Percentiles rank a stretch among this genome's conserved stretches.
phyloP scores from a whole-genome alignment of 106 monocot species.

The Triglochin maritima region DNA sequence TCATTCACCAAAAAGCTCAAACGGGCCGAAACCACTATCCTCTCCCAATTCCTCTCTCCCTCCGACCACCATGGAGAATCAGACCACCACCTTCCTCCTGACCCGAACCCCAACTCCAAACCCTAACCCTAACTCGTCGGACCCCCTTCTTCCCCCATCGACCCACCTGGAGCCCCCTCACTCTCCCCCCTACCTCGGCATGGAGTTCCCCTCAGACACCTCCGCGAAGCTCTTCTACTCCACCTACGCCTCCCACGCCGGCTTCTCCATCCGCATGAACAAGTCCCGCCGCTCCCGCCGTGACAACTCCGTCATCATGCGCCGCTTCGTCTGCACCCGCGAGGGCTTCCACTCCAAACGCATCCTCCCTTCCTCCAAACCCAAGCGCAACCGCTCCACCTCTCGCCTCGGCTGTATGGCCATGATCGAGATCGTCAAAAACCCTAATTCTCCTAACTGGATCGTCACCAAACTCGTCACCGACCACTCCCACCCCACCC shows the following conservation, averaged over 20 bases:
- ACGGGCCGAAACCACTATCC: no score
- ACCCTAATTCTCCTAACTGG: slow-evolving; percentile 66
- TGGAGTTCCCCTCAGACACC: slow-evolving; percentile 83
- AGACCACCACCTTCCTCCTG: no score
- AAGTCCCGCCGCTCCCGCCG: slow-evolving; percentile 72
- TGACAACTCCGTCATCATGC: slow-evolving; percentile 87
- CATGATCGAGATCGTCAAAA: slow-evolving; percentile 84
- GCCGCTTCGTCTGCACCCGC: slow-evolving; percentile 77
- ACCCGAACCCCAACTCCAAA: no score
- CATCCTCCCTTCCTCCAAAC: slow-evolving; percentile 85
- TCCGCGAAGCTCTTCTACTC: slow-evolving; percentile 78
- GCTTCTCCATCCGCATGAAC: slow-evolving; percentile 80
- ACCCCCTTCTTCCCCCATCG: no score
- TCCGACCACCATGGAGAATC: no score
- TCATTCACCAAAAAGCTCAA: no score
- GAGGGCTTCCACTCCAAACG: slow-evolving; percentile 84
- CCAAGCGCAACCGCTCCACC: slow-evolving; percentile 59
- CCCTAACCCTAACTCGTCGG: no score
- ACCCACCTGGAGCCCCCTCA: no score
- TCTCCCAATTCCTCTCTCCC: no score
- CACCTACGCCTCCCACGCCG: slow-evolving; percentile 55
- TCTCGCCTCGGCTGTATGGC: slow-evolving; percentile 89
- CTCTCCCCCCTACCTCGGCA: slow-evolving; percentile 39
- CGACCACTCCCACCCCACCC: slow-evolving; percentile 65
- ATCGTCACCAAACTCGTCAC: slow-evolving; percentile 70